Percentiles rank a stretch among this genome's conserved stretches.
Evolutionary conservation across 2,329 filamentous ascomycete genomes (phyloP).

Genomic region (Orbilia oligospora): DNA sequence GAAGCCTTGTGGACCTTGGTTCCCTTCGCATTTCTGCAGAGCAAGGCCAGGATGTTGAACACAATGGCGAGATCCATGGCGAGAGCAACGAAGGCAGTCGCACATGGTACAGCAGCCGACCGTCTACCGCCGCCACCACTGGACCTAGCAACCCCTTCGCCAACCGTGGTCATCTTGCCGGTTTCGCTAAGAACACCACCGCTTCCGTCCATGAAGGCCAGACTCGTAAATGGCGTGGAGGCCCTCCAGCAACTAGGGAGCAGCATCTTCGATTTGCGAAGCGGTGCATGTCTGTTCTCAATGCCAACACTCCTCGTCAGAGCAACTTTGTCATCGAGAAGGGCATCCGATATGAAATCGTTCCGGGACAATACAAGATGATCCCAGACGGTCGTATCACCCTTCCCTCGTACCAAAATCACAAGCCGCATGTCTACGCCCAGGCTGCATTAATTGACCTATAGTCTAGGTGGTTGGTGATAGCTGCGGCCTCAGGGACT

Average conservation of each 20-base stretch:
- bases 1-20: conserved; percentile 47
- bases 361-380: conserved; percentile 63
- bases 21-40: conserved; percentile 51
- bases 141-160: conserved; percentile 32
- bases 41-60: background rate
- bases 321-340: conserved; percentile 64
- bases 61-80: conserved; percentile 13
- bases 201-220: conserved; percentile 40
- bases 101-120: conserved; percentile 50
- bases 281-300: conserved; percentile 64
- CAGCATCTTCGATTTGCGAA: conserved; percentile 64
- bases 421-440: conserved; percentile 55
- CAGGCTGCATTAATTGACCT: conserved; percentile 57
- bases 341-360: conserved; percentile 63
- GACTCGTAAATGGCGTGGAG: conserved; percentile 64
- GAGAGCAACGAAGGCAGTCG: conserved; percentile 26
- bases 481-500: background rate
- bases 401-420: conserved; percentile 50
- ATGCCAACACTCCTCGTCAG: conserved; percentile 63
- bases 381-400: conserved; percentile 59
- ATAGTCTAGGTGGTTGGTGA: conserved; percentile 29
- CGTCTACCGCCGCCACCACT: conserved; percentile 48
- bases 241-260: conserved; percentile 59
- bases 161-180: conserved; percentile 47
- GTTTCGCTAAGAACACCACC: conserved; percentile 42